phyloP scores from a whole-genome alignment of 2,329 filamentous ascomycete genomes.

The Talaromyces amestolkiae region DNA sequence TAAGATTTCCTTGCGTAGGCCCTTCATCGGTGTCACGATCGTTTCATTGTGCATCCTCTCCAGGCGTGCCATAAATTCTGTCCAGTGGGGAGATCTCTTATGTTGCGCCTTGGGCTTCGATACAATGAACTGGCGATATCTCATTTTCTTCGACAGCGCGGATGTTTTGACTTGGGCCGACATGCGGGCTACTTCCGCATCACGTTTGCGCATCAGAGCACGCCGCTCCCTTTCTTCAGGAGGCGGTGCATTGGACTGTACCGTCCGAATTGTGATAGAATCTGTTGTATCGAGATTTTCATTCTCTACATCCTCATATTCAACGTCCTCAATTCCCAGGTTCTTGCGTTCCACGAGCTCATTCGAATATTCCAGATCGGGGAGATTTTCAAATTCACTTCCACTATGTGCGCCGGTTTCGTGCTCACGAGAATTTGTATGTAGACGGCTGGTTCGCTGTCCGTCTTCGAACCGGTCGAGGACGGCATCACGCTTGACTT shows the following conservation, averaged over 20 bases:
- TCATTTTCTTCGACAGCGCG: constrained; percentile 25
- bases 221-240: constrained; percentile 1
- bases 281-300: background rate
- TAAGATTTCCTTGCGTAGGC: constrained; percentile 31
- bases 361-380: background rate
- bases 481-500: background rate
- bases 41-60: constrained; percentile 25
- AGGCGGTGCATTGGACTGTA: background rate
- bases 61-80: constrained; percentile 29
- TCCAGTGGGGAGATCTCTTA: constrained; percentile 24
- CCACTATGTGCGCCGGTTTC: too few relatives aligned
- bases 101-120: background rate
- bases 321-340: too few relatives aligned
- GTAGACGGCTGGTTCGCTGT: background rate
- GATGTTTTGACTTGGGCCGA: background rate
- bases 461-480: background rate
- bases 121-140: constrained; percentile 24
- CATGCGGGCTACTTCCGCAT: background rate
- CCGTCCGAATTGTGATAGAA: background rate
- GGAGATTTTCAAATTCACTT: background rate
- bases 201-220: constrained; percentile 4
- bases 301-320: background rate
- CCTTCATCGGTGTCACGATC: constrained; percentile 20
- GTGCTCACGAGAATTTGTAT: background rate
- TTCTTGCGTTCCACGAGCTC: background rate